Conservation (phyloP, 129 eudicot genomes). For the Apium graveolens region DNA sequence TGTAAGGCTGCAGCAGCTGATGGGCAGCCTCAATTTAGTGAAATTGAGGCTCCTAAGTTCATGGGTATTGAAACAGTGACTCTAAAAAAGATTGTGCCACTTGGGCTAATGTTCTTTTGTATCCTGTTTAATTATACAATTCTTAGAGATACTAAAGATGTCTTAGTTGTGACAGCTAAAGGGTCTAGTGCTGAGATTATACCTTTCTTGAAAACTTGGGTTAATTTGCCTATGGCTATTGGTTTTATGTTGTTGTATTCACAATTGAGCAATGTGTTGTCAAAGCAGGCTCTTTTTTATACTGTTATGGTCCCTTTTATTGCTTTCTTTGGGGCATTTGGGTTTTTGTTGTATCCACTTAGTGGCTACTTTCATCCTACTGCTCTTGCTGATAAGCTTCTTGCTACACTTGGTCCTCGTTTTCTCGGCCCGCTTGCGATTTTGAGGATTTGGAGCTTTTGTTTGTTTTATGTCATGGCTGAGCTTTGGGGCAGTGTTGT, state of each 20-base stretch:
- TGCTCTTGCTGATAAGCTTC: slow-evolving; percentile 84
- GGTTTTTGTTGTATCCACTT: slow-evolving; percentile 89
- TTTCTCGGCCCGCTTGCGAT: slow-evolving; percentile 96
- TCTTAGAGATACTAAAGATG: slow-evolving; percentile 95
- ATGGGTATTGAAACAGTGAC: slow-evolving; percentile 73
- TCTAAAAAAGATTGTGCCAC: slow-evolving; percentile 77
- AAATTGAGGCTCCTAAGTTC: slow-evolving; percentile 53
- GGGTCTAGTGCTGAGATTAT: slow-evolving; percentile 99
- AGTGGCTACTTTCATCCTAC: slow-evolving; percentile 77
- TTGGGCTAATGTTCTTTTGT: slow-evolving; percentile 95
- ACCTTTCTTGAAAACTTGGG: slow-evolving; percentile 98
- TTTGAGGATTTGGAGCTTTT: slow-evolving; percentile 98
- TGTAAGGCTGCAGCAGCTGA: slow-evolving; percentile 53
- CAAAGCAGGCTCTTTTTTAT: slow-evolving; percentile 80
- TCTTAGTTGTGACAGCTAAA: slow-evolving; percentile 89
- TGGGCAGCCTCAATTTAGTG: slow-evolving; percentile 39
- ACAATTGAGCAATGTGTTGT: slow-evolving; percentile 72
- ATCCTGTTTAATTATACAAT: slow-evolving; percentile 91
- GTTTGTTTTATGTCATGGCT: slow-evolving; percentile 99
- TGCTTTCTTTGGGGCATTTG: slow-evolving; percentile 98
- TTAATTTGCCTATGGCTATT: slow-evolving; percentile 97
- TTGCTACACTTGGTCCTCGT: slow-evolving; percentile 77
- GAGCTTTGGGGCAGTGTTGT: slow-evolving; percentile 99
- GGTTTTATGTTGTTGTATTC: slow-evolving; percentile 94
- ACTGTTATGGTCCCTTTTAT: slow-evolving; percentile 79